phyloP scores from a whole-genome alignment of 106 monocot genomes.

The Vanilla planifolia region DNA sequence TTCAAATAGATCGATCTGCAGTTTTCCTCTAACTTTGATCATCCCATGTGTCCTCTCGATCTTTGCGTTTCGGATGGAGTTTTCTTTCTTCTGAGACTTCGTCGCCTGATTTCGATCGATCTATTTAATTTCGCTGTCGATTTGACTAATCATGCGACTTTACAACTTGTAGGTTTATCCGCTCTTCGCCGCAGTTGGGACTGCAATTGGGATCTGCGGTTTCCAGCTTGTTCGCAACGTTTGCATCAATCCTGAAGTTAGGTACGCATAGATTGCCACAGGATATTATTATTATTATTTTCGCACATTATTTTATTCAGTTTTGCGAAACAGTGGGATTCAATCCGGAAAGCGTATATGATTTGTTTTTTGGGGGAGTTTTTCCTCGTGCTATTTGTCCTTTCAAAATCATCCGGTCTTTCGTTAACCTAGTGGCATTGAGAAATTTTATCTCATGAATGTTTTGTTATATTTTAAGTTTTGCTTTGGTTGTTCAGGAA shows the following conservation, averaged over 20 bases:
- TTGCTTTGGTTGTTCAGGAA: no score
- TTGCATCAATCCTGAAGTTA: conserved; percentile 48
- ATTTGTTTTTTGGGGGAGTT: no score
- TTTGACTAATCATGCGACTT: neutral
- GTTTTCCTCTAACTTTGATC: neutral
- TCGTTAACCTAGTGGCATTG: no score
- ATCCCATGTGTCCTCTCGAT: neutral
- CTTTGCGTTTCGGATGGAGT: neutral
- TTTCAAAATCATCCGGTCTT: no score
- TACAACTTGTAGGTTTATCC: conserved; percentile 39
- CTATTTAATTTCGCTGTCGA: neutral
- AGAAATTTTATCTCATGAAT: no score
- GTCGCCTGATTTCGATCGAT: neutral
- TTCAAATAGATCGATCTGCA: neutral
- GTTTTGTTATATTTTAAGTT: no score
- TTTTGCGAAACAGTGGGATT: no score
- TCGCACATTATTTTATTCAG: neutral
- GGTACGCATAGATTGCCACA: conserved; percentile 2
- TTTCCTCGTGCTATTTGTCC: no score
- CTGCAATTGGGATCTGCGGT: conserved; percentile 48
- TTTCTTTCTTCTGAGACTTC: neutral
- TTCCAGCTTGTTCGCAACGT: conserved; percentile 45
- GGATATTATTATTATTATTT: neutral
- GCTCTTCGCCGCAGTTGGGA: conserved; percentile 52
- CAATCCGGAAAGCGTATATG: no score